Evolutionary conservation across 257 asterid species (phyloP).

Genomic region (Vinca minor): DNA sequence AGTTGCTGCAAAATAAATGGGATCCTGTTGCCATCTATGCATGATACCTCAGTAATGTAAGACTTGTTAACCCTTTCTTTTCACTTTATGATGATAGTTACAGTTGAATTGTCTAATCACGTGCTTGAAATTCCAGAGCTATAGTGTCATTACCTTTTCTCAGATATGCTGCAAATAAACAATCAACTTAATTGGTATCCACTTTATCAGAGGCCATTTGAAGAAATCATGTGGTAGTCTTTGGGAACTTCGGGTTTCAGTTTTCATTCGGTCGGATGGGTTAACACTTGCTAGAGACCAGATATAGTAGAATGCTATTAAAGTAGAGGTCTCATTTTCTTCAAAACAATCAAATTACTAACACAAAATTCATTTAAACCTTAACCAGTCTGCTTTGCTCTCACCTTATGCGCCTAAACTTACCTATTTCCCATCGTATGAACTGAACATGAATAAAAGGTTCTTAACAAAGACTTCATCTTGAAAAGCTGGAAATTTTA

Average conservation of each 20-base stretch:
- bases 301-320: not conserved
- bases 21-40: constrained; percentile 56
- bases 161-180: not conserved
- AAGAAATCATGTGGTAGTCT: not conserved
- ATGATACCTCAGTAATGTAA: constrained; percentile 73
- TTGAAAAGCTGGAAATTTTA: not conserved
- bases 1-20: constrained; percentile 62
- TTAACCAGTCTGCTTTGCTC: not conserved
- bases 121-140: not conserved
- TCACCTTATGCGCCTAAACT: not conserved
- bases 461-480: not conserved
- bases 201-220: not conserved
- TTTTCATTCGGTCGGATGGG: not conserved
- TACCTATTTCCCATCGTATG: not conserved
- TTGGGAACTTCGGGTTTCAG: not conserved
- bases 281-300: not conserved
- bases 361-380: not conserved
- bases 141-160: not conserved
- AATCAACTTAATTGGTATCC: not conserved
- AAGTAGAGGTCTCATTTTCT: not conserved
- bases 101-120: not conserved
- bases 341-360: no score
- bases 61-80: constrained; percentile 14
- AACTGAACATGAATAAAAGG: not conserved
- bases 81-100: constrained; percentile 2